Base-by-base conservation (phyloP, 768 basidiomycete genomes). In the Tylopilus sp. region DNA sequence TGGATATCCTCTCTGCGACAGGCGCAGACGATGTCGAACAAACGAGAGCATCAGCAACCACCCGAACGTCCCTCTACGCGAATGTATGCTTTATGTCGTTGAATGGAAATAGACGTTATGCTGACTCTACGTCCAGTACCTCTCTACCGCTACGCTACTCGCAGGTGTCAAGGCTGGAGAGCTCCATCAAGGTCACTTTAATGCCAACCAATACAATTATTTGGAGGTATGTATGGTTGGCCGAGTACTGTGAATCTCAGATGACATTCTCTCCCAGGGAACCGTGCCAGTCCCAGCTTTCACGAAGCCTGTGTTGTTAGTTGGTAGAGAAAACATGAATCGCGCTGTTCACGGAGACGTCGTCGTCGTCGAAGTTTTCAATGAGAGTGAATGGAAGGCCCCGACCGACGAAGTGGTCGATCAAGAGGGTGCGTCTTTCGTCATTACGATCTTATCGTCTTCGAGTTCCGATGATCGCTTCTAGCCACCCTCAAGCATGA, bases 141-240 rank as follows among this genome's bases (percentile, higher is more conserved):
- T 97, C 16, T 77, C 93, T 1, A 76, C 80, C 10, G 77, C 85
- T 0, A 83, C 81, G 0, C 70, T 98, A 10, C 64, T 83, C 34
- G 90, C 93, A 11, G 95, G 93, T 2, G 78, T 98, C 52, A 95
- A 94, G 68, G 80, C 83, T 4, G 92, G 91, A 3, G 75, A 86
- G 37, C 79, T 95, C 4, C 83, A 92, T 63, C 92, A 98, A 72
- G 97, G 97, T 0, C 86, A 95, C 66, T 99, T 96, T 73, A 93
- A 89, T 63, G 92, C 94, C 3, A 97, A 91, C 61, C 86, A 86
- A 58, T 99, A 94, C 72, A 98, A 99, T 68, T 98, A 95, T 62
- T 78, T 98, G 14, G 96, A 98, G 79, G 91, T 86, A 40, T 48
- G 77, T 66, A 30, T 6, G 0, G 21, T 17, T 29, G 16, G 22